A percentile compares a stretch with the other conserved stretches of the same genome.
These are phyloP conservation scores for Colletotrichum plurivorum DNA, from an alignment of 2,329 filamentous ascomycete species.

Conservation along the genomic window DNA sequence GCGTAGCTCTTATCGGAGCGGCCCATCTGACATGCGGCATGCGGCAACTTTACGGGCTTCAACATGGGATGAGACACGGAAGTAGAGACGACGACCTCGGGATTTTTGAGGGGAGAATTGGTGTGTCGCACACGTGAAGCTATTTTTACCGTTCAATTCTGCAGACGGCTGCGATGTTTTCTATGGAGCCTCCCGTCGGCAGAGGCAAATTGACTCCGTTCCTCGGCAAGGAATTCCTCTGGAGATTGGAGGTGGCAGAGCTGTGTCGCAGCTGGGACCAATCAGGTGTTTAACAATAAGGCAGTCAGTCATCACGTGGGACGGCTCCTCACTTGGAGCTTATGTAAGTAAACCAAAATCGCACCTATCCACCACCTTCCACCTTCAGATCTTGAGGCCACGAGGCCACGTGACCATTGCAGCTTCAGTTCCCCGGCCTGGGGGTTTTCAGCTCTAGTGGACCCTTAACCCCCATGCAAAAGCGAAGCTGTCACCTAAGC, in stretches of 20 bases:
- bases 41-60: constrained; percentile 21
- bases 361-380: too few species aligned
- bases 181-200: not conserved
- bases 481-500: constrained; percentile 35
- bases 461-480: constrained; percentile 12
- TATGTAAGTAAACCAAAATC: too few species aligned
- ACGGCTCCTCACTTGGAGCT: not conserved
- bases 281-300: constrained; percentile 7
- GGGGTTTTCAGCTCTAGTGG: constrained; percentile 6
- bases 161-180: not conserved
- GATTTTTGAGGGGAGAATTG: not conserved
- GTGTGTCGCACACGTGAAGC: constrained; percentile 10
- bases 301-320: constrained; percentile 7
- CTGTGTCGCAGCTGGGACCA: not conserved
- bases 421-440: constrained; percentile 21
- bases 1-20: constrained; percentile 21
- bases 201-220: not conserved
- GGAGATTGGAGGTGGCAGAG: not conserved
- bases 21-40: constrained; percentile 34
- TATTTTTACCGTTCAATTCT: constrained; percentile 5
- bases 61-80: constrained; percentile 27
- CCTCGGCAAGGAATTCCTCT: constrained; percentile 5
- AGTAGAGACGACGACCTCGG: constrained; percentile 20
- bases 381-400: not conserved
- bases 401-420: constrained; percentile 5